Base-by-base conservation (phyloP, 495 filamentous ascomycete genomes). In the Beverwykella pulmonaria region DNA sequence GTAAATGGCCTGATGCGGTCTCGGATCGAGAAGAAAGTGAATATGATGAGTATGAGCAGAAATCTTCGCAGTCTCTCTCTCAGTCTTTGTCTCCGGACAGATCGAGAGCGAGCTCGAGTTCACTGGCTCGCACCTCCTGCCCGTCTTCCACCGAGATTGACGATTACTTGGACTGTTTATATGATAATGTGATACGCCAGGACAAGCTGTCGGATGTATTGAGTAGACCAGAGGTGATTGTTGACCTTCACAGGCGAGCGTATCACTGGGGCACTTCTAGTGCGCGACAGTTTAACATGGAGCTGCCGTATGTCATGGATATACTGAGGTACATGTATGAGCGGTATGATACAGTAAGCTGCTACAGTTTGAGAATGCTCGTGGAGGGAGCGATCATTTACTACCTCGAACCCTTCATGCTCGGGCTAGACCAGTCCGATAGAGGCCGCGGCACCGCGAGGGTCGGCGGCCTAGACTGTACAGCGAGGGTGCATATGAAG, bases 321-420 rank as follows among this genome's bases (percentile, higher is more conserved):
- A 65, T 65, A 53, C 29, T 65, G 41, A 6, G 23, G 1, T 22
- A 50, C 48, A 67, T 61, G 64, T 46, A 47, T 17, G 34, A 46
- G 20, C 14, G 22, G 22, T 67, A 55, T 27, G 57, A 61, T 20
- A 56, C 32, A 1, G 23, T 58, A 6, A 53, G 56, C n/a, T 22
- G 30, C 1, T 61, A 61, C 27, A 53, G 27, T 47, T 9, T 61
- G 4, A 49, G 26, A 17, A 17, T 61, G n/a, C 20, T 67, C 23
- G 15, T n/a, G 17, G 22, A 17, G 3, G 64, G 64, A 15, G 22
- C 12, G 10, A 67, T 67, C 34, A 36, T 67, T 17, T 67, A 67
- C 29, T 67, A 56, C 49, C 49, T 61, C 39, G 25, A 48, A 10
- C 15, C 56, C 20, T 67, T 57, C 49, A 4, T 47, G 2, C 26